These are phyloP conservation scores for Ganoderma meredithae DNA, from an alignment of 1,284 basidiomycete genomes.

Conservation along the genomic window DNA sequence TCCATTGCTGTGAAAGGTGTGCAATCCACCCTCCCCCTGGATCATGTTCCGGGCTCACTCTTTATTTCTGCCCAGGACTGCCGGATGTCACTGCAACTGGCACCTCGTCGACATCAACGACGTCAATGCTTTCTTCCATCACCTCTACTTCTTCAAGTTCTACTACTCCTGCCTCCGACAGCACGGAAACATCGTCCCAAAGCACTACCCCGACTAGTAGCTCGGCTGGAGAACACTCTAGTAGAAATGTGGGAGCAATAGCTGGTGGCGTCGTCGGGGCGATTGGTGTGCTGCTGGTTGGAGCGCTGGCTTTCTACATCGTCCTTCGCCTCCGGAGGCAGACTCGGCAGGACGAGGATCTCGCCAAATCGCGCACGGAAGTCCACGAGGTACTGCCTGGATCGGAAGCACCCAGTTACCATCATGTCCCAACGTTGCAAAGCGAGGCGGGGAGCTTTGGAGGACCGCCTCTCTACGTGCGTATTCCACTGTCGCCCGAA, in stretches of 20 bases:
- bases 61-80: neutral
- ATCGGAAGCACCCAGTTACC: neutral
- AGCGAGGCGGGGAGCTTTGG: neutral
- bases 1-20: neutral
- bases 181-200: too few relatives aligned
- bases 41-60: too few relatives aligned
- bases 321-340: neutral
- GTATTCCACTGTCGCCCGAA: neutral
- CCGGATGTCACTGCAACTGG: neutral
- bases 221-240: neutral
- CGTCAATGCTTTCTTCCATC: neutral
- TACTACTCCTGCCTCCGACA: neutral
- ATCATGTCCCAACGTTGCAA: neutral
- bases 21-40: neutral
- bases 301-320: neutral
- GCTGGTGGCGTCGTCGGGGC: neutral
- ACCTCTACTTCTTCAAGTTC: neutral
- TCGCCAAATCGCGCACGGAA: neutral
- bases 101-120: neutral
- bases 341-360: neutral
- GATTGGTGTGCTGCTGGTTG: neutral
- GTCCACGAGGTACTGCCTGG: neutral
- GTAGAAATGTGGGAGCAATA: neutral
- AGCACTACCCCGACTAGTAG: too few relatives aligned
- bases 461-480: neutral